Evolutionary conservation across 2,329 filamentous ascomycete genomes (phyloP), one percentile per base, ranked within the genome.

Genomic region (Magnaporthiopsis poae): DNA sequence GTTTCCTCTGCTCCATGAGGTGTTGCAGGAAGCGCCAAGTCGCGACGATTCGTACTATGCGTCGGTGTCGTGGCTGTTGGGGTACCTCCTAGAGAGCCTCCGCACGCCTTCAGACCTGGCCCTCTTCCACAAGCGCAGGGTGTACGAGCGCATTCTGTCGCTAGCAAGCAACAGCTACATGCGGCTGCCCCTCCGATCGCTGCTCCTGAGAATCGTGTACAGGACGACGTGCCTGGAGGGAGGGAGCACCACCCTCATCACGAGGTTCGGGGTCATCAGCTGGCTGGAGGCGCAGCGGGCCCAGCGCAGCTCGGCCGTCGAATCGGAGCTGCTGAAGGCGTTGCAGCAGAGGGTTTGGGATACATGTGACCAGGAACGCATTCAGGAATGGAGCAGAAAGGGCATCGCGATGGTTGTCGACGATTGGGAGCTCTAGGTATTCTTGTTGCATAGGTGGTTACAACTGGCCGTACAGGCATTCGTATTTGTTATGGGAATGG

Each of bases 161-260:
- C 78, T 92, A 29, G 91, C 88, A 65, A 81, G 81, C 46, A 90
- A 89, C 61, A 85, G 89, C 0, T 88, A 87, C 66, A 81, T 90
- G 68, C 81, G 84, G 3, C 76, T 80, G 25, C 80, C 82, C 21
- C 79, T 89, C 21, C 86, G 86, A 67, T 86, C 84, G 65, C 86
- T 88, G 70, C 77, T 86, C 18, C 73, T 86, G 35, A 77, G 78
- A 73, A 82, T 95, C 29, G 70, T 96, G 21, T 88, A 88, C 72
- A 83, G 89, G 60, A 87, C 88, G 2, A 87, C 86, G 0, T 83
- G 82, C 62, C 84, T 93, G 39, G 84, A 87, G 36, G 87, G 85
- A 1, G 92, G 90, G 0, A 91, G 90, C 75, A 90, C 88, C 5
- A 94, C 90, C n/a, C 80, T 96, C 62, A 83, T 92, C 56, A 96